A percentile compares a stretch with the other conserved stretches of the same genome.
Evolutionary conservation across 2,329 filamentous ascomycete species (phyloP).

Genomic region (Epichloe hybrida): DNA sequence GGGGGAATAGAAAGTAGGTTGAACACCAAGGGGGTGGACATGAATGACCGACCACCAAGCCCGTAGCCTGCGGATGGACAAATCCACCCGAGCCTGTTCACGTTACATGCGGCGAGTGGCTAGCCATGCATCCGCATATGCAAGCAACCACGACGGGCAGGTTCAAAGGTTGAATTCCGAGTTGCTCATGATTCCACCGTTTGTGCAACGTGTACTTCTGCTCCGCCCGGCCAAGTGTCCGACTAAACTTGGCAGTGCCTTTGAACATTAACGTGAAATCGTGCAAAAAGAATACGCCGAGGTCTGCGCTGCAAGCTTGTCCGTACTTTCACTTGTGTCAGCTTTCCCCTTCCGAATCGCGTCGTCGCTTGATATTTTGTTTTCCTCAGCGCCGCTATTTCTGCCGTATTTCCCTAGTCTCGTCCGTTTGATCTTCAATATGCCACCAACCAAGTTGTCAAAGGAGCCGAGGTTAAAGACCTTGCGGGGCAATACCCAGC

Average conservation of each 20-base stretch:
- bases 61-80: neutral
- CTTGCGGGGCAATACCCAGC: constrained; percentile 9
- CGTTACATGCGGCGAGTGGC: neutral
- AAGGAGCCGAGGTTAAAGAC: constrained; percentile 2
- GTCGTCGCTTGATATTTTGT: neutral
- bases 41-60: neutral
- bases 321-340: constrained; percentile 1
- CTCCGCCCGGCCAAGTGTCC: too few relatives aligned
- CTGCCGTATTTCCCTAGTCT: neutral
- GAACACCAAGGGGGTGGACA: too few relatives aligned
- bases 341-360: neutral
- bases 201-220: too few relatives aligned
- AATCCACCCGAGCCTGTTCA: neutral
- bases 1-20: too few relatives aligned
- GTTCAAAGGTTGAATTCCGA: neutral
- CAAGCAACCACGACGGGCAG: neutral
- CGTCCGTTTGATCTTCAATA: neutral
- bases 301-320: neutral
- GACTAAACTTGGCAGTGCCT: too few relatives aligned
- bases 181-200: too few relatives aligned
- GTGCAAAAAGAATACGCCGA: neutral
- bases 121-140: neutral
- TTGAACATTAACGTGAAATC: too few relatives aligned
- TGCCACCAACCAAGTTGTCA: neutral
- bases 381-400: neutral